These are phyloP conservation scores for Zizania latifolia DNA, from an alignment of 176 grass and related monocot species.

Conservation along the genomic window DNA sequence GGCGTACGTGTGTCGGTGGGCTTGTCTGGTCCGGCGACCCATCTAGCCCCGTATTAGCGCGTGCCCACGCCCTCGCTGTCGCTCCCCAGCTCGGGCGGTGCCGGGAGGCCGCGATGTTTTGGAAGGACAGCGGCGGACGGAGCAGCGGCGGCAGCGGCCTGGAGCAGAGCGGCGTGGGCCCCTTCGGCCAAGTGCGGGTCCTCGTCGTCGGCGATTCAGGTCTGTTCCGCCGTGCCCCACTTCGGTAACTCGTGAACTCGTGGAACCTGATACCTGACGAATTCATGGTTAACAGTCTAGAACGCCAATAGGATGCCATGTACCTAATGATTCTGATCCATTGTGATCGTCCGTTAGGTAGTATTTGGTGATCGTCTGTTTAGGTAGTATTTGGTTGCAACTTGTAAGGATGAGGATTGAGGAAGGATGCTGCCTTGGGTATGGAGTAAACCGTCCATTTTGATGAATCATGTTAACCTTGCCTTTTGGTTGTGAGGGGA, in stretches of 20 bases:
- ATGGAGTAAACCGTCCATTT: not conserved
- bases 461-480: not conserved
- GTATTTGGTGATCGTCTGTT: no score
- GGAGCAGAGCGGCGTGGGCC: no score
- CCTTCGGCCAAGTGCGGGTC: slow-evolving; percentile 81
- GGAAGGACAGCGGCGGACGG: slow-evolving; percentile 59
- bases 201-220: slow-evolving; percentile 93
- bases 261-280: no score
- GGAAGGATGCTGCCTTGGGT: no score
- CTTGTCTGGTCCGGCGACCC: not conserved
- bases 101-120: slow-evolving; percentile 55
- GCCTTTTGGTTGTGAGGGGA: not conserved
- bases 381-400: no score
- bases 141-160: slow-evolving; percentile 39
- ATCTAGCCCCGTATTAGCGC: not conserved
- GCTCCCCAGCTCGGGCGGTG: not conserved
- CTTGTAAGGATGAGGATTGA: no score
- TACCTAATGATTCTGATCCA: not conserved
- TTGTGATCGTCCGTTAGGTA: no score
- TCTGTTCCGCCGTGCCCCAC: not conserved
- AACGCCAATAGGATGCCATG: not conserved
- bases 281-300: not conserved
- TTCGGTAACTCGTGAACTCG: not conserved
- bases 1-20: not conserved
- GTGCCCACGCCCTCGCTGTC: not conserved